Evolutionary conservation across 176 grass and related monocot species (phyloP), one percentile per base, ranked within the genome.

Genomic region (Panicum miliaceum): DNA sequence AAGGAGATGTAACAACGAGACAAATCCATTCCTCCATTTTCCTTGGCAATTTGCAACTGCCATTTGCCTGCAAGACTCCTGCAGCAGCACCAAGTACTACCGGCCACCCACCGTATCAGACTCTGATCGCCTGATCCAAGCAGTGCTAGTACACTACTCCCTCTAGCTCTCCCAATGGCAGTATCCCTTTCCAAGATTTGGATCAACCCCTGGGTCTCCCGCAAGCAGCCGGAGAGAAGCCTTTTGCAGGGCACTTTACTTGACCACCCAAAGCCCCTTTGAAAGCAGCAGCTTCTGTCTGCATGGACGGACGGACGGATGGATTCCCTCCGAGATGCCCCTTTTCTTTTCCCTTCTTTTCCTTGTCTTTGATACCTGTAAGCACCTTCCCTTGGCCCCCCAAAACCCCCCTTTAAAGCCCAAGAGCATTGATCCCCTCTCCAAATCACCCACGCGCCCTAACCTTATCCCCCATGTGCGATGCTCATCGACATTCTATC

Each of bases 241-340:
- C 88, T 86, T 90, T 79, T 50, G 79, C 86, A 75, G 73, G 67
- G 42, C 57, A 35, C 86, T 86, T 86, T 92, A 86, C 83, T 89
- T 92, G 90, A 88, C 86, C 22, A 48, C 38, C 73, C 77, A 73
- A 82, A 88, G 78, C 48, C 50, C 67, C 73, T 73, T 36, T 78
- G 70, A 73, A 53, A 85, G 73, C 68, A 82, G 77, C 65, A 54
- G 27, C 67, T 29, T 81, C 71, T 47, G 53, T 50, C 57, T 75
- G 63, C 54, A 87, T 88, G 78, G 54, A 82, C 26, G 72, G 20
- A 58, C 56, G 4, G 36, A 45, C n/a, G 64, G 64, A 60, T 32
- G 83, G 84, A 90, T 90, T 86, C 80, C 71, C 75, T 83, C 66
- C 88, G 79, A 80, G 84, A 90, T 83, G 89, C 84, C 48, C 64